Conservation (phyloP, 2,329 filamentous ascomycete genomes). For the Aspergillus terreus region DNA sequence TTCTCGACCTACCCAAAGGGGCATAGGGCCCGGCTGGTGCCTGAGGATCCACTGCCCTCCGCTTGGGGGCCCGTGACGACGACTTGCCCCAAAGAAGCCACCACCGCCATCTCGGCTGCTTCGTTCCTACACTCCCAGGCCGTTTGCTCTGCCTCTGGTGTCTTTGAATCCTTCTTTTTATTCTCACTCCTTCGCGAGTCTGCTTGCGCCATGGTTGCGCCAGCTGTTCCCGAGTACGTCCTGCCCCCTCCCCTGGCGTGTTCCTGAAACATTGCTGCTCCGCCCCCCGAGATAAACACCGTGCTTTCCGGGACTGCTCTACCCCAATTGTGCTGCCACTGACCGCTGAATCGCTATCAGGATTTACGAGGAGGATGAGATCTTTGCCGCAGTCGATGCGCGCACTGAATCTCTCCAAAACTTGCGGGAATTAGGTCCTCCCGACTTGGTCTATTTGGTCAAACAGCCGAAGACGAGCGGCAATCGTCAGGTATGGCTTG, state of each 20-base stretch:
- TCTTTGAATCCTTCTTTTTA: neutral
- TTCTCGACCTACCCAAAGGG: slow-evolving; percentile 12
- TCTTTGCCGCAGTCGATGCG: slow-evolving; percentile 80
- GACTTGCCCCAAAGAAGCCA: slow-evolving; percentile 6
- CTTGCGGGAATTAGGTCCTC: slow-evolving; percentile 88
- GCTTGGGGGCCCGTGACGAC: slow-evolving; percentile 14
- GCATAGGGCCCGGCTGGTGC: slow-evolving; percentile 15
- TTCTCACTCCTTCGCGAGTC: slow-evolving; percentile 13
- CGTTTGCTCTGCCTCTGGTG: neutral
- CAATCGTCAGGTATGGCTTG: slow-evolving; percentile 51
- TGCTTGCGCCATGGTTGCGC: slow-evolving; percentile 61
- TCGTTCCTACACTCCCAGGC: neutral
- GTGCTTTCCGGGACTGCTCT: slow-evolving; percentile 9
- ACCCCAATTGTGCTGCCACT: slow-evolving; percentile 12
- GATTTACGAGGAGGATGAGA: slow-evolving; percentile 87
- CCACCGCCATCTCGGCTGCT: neutral
- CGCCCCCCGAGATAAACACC: slow-evolving; percentile 12
- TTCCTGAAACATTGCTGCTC: slow-evolving; percentile 19
- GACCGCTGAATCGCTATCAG: slow-evolving; percentile 46
- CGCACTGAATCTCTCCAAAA: slow-evolving; percentile 83
- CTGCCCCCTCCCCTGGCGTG: slow-evolving; percentile 24
- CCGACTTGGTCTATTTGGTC: slow-evolving; percentile 90
- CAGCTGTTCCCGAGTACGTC: slow-evolving; percentile 71
- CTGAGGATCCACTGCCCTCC: slow-evolving; percentile 13
- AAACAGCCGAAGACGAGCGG: slow-evolving; percentile 65